Conservation (phyloP, 2,329 filamentous ascomycete genomes). For the Piedraia hortae region DNA sequence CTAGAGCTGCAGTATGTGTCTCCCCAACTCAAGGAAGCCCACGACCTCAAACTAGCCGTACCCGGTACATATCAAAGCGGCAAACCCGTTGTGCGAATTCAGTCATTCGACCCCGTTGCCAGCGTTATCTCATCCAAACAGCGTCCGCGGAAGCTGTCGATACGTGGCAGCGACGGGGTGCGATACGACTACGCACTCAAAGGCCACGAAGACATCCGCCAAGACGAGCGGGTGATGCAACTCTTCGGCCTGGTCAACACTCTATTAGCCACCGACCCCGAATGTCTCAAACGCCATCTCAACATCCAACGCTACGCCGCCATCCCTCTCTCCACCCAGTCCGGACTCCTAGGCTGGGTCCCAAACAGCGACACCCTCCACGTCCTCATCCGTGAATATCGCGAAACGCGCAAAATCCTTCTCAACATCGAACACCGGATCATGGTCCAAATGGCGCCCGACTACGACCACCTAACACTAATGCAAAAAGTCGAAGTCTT, state of each 20-base stretch:
- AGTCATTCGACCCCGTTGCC: constrained; percentile 70
- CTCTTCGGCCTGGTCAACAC: constrained; percentile 96
- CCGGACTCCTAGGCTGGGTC: constrained; percentile 84
- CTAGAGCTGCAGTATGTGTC: constrained; percentile 93
- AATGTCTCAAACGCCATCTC: constrained; percentile 89
- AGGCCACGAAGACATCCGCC: constrained; percentile 96
- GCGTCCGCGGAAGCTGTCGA: constrained; percentile 63
- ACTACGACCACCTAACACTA: constrained; percentile 91
- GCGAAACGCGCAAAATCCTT: constrained; percentile 86
- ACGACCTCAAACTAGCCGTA: constrained; percentile 75
- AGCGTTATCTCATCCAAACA: constrained; percentile 94
- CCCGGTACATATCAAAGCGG: constrained; percentile 76
- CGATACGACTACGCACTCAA: constrained; percentile 79
- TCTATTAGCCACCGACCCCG: constrained; percentile 70
- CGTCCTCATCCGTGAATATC: constrained; percentile 87
- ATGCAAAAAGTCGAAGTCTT: constrained; percentile 99
- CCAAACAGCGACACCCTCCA: constrained; percentile 94
- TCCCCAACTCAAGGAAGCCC: constrained; percentile 63
- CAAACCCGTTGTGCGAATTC: constrained; percentile 55
- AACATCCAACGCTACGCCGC: constrained; percentile 89
- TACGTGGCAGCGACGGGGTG: constrained; percentile 68
- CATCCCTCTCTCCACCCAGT: constrained; percentile 92
- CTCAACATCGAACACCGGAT: constrained; percentile 98
- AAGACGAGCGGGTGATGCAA: constrained; percentile 98
- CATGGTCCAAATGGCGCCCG: constrained; percentile 98